Conservation (phyloP, 1,139 yeast genomes). For the Groenewaldozyma sp. region DNA sequence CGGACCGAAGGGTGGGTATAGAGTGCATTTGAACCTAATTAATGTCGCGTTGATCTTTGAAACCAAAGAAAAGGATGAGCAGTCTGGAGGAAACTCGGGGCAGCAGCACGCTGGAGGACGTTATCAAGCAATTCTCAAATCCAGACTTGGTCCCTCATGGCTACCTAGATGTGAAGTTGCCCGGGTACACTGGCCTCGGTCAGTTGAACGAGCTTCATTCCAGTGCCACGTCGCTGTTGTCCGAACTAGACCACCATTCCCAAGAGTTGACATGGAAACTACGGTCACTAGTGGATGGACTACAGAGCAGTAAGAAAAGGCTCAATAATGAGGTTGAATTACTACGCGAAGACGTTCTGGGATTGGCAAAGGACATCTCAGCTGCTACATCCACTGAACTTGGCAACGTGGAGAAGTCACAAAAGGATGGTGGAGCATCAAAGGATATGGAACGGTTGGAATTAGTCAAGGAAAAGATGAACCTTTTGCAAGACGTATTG, state of each 20-base stretch:
- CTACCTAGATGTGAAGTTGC: slow-evolving; percentile 22
- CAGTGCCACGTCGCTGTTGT: slow-evolving; percentile 25
- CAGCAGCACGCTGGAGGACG: slow-evolving; percentile 12
- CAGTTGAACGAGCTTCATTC: slow-evolving; percentile 26
- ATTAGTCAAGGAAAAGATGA: slow-evolving; percentile 22
- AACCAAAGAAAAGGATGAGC: no score
- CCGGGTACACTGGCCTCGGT: slow-evolving; percentile 13
- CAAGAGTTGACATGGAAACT: slow-evolving; percentile 28
- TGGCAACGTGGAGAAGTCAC: slow-evolving; percentile 12
- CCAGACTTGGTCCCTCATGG: slow-evolving; percentile 27
- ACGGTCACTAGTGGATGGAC: slow-evolving; percentile 22
- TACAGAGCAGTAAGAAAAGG: slow-evolving; percentile 24
- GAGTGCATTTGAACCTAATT: no score
- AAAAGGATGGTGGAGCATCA: background rate
- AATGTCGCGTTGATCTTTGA: no score
- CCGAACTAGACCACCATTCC: slow-evolving; percentile 27
- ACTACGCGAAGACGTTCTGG: slow-evolving; percentile 25
- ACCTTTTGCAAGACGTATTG: slow-evolving; percentile 22
- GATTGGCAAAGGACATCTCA: slow-evolving; percentile 20
- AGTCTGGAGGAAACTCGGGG: background rate
- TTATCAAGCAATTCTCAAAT: slow-evolving; percentile 22
- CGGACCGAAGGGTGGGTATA: no score
- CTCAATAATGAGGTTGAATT: slow-evolving; percentile 30
- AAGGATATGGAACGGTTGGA: slow-evolving; percentile 21
- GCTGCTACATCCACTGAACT: slow-evolving; percentile 16